Evolutionary conservation across 805 yeast genomes (phyloP), one percentile per base, ranked within the genome.

Genomic region (Kluyveromyces nonfermentans): DNA sequence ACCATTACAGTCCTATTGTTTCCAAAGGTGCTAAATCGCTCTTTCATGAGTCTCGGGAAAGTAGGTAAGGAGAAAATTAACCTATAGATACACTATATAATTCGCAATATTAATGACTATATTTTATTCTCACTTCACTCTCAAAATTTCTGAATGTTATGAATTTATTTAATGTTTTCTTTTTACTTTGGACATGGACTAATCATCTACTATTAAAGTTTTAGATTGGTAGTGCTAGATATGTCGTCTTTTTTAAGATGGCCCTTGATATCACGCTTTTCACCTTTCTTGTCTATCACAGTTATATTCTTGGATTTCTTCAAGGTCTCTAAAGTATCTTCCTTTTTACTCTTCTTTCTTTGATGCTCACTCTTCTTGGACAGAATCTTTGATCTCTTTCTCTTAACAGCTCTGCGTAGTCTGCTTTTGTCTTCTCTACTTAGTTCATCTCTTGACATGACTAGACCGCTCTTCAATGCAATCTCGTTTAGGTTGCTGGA

Each of bases 1-100:
- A 79, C 49, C 97, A 93, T 63, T 93, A 85, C 59, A 77, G 87
- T 48, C 95, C 95, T 2, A 65, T 75, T 45, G 85, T 89, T n/a
- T 73, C 80, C 18, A 82, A 80, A 53, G 89, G 87, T 14, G 75
- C 72, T 2, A 71, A 63, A 47, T 50, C 72, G 4, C 46, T 76
- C 40, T 47, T 69, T 25, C 66, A 67, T 36, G 66, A 64, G 48
- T 59, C 67, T 1, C 58, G 53, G 38, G 63, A 54, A 14, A 18
- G 21, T 41, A 42, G 25, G 20, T 28, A 41, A 17, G 33, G n/a
- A 30, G 30, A 38, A n/a, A 38, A n/a, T 28, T n/a, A 19, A 30
- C 32, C 18, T 41, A 17, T 35, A n/a, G 30, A 17, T 37, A 14
- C 21, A 20, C 15, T 25, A 17, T 37, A 16, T n/a, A 21, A 12